phyloP scores from a whole-genome alignment of 176 grass and related monocot species.

The Lolium rigidum region DNA sequence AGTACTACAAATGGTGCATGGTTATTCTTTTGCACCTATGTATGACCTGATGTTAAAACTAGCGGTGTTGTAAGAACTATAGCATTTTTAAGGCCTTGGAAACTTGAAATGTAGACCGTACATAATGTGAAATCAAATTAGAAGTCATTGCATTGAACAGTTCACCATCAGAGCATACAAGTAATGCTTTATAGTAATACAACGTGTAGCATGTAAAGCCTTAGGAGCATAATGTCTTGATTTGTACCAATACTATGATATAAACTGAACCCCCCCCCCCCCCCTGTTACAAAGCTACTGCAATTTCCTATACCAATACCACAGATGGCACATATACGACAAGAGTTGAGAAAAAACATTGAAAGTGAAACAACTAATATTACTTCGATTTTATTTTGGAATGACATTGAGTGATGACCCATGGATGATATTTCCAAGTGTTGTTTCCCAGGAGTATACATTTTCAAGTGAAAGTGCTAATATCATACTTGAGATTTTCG shows the following conservation, averaged over 20 bases:
- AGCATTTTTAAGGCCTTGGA: neutral
- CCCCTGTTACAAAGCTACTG: too few species aligned
- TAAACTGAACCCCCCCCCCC: too few species aligned
- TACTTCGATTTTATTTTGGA: conserved; percentile 15
- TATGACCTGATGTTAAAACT: neutral
- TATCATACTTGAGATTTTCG: neutral
- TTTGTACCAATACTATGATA: neutral
- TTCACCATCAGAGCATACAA: neutral
- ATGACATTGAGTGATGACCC: neutral
- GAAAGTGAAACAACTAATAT: conserved; percentile 11
- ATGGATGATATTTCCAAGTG: neutral
- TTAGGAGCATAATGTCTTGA: neutral
- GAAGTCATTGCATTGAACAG: neutral
- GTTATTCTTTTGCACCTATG: neutral
- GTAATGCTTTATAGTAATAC: neutral
- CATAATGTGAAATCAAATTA: neutral
- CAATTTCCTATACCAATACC: too few species aligned
- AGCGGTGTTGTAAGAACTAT: neutral
- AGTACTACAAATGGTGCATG: neutral
- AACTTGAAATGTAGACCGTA: conserved; percentile 20
- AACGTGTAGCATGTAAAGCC: neutral
- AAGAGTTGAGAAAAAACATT: conserved; percentile 8
- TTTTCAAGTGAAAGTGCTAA: neutral
- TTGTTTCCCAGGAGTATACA: neutral
- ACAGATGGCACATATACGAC: neutral